Evolutionary conservation across 2,329 filamentous ascomycete species (phyloP), one percentile per base, ranked within the genome.

Genomic region (Parastagonospora avenae): DNA sequence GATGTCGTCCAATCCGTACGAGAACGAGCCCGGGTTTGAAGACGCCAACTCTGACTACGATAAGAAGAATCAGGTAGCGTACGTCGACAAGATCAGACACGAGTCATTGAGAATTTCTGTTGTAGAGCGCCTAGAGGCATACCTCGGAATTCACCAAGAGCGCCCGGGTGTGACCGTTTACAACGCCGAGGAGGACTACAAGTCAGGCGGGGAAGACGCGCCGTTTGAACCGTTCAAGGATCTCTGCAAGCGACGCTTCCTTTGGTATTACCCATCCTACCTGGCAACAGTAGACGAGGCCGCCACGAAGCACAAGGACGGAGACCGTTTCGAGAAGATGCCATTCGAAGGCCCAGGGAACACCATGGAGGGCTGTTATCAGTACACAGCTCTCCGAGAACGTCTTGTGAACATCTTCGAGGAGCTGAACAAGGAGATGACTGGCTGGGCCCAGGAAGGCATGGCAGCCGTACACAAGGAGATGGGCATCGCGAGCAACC

Each of bases 201-300:
- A 80, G 43, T 60, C 67, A 5, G 57, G 72, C 28, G 71, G 57
- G 8, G 74, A 84, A 11, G 85, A 88, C 35, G 70, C 84, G 1
- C 81, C 84, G 0, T 96, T 91, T 72, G 89, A 96, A 60, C 91
- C 92, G 0, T 97, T 97, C 77, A 88, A 86, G 60, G 93, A 97
- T 66, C 79, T 96, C 4, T 90, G 89, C 80, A 97, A 97, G 75
- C 86, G 89, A 32, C 86, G 92, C 1, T 97, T 97, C 69, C 78
- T 97, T 11, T 97, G 94, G 94, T 97, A 97, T 75, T 96, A 90
- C 72, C 89, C 95, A 60, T 89, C 89, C 2, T 97, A 97, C 67
- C 78, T 94, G 16, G 78, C 82, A 3, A 82, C 88, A 1, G 86
- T 96, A 44, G 80, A 85, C 32, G 81, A 85, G 52, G 89, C 87